phyloP scores from a whole-genome alignment of 805 yeast species.

The Ogataea parapolymorpha region DNA sequence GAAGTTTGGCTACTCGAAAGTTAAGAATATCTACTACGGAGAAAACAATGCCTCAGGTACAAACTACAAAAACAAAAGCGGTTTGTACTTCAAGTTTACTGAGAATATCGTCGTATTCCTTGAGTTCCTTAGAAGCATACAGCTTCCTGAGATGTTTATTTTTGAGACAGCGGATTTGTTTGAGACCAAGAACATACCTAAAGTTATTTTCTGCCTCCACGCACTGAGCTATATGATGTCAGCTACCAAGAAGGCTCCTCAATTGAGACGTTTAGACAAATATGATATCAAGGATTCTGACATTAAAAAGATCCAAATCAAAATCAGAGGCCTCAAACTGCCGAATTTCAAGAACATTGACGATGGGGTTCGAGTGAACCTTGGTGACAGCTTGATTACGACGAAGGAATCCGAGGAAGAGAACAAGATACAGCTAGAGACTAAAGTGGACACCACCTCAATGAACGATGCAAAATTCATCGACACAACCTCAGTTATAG shows the following conservation, averaged over 20 bases:
- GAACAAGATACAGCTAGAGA: too few species aligned
- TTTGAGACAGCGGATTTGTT: constrained; percentile 92
- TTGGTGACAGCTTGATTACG: constrained; percentile 21
- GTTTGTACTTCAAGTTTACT: constrained; percentile 80
- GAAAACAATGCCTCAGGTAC: constrained; percentile 16
- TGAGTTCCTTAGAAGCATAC: constrained; percentile 60
- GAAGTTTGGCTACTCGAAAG: constrained; percentile 63
- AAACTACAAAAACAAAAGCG: constrained; percentile 30
- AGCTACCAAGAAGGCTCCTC: constrained; percentile 54
- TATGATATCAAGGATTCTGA: constrained; percentile 63
- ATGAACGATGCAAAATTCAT: neutral
- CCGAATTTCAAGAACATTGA: constrained; percentile 65
- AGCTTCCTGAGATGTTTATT: constrained; percentile 81
- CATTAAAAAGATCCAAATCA: constrained; percentile 64
- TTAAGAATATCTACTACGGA: constrained; percentile 55
- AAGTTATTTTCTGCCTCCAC: constrained; percentile 89
- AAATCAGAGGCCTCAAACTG: constrained; percentile 60
- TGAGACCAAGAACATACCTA: constrained; percentile 88
- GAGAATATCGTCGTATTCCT: constrained; percentile 89
- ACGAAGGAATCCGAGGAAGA: neutral
- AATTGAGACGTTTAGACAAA: constrained; percentile 61
- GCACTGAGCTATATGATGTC: constrained; percentile 77
- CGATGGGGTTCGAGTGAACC: constrained; percentile 33
- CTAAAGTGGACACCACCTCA: too few species aligned
- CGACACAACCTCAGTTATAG: constrained; percentile 1